Conservation (phyloP, 306 rosid genomes). For the Inga laurina region DNA sequence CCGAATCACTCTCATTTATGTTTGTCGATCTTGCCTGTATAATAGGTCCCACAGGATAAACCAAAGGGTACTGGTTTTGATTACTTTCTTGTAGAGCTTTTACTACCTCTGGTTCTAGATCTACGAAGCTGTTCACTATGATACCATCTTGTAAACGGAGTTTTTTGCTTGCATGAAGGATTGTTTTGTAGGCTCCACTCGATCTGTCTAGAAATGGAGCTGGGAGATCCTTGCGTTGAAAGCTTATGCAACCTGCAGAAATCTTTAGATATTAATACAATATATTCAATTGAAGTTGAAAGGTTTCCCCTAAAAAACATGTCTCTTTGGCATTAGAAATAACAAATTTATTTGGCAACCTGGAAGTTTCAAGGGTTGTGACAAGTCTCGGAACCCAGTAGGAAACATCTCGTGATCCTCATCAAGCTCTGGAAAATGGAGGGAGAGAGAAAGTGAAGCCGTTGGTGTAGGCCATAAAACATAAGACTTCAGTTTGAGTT, state of each 20-base stretch:
- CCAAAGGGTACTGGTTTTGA: not conserved
- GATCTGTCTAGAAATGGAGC: not conserved
- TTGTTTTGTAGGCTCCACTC: not conserved
- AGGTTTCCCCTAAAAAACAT: not conserved
- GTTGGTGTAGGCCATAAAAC: not conserved
- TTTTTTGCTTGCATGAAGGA: not conserved
- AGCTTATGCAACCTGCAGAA: not conserved
- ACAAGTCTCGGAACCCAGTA: not conserved
- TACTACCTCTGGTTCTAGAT: not conserved
- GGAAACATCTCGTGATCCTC: not conserved
- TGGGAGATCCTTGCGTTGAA: not conserved
- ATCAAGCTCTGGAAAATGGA: not conserved
- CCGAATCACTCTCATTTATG: not conserved
- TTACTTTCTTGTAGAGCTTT: not conserved
- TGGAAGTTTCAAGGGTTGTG: not conserved
- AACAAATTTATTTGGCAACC: not conserved
- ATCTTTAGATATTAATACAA: not conserved
- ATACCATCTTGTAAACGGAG: not conserved
- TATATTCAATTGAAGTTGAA: not conserved
- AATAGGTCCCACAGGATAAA: slow-evolving; percentile 15
- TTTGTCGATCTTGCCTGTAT: not conserved
- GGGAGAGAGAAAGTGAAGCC: not conserved
- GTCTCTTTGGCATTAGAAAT: not conserved
- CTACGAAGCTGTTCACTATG: not conserved
- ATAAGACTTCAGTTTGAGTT: not conserved